Evolutionary conservation across 352 stramenopile genomes (phyloP).

Genomic region (Globisporangium lucens): DNA sequence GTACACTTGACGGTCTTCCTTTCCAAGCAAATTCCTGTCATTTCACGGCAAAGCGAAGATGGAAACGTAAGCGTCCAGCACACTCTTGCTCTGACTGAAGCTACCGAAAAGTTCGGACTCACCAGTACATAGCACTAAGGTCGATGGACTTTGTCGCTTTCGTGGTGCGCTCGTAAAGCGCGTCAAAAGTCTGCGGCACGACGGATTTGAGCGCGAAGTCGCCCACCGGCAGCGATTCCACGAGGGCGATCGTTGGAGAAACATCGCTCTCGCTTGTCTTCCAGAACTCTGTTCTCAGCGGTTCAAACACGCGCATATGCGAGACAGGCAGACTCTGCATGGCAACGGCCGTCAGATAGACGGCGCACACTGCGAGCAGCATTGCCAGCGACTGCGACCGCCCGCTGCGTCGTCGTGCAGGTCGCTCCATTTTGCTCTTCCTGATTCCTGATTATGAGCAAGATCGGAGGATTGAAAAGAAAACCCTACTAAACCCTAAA

Average conservation of each 20-base stretch:
- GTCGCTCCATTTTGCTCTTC: neutral
- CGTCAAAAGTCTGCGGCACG: slow-evolving; percentile 43
- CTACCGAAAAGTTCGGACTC: neutral
- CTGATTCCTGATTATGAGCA: neutral
- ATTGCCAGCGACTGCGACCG: too few relatives aligned
- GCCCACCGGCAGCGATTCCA: slow-evolving; percentile 69
- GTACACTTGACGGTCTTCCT: slow-evolving; percentile 51
- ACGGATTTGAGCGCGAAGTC: slow-evolving; percentile 43
- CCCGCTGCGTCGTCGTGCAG: neutral
- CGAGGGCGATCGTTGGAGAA: slow-evolving; percentile 35
- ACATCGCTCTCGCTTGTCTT: neutral
- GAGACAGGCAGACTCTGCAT: neutral
- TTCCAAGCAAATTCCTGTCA: slow-evolving; percentile 52
- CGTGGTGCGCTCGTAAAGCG: slow-evolving; percentile 39
- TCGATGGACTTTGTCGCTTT: slow-evolving; percentile 50
- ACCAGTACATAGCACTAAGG: slow-evolving; percentile 84
- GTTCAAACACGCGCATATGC: slow-evolving; percentile 10
- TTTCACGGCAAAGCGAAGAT: neutral
- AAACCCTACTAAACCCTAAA: neutral
- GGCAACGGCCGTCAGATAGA: neutral
- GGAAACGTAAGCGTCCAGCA: neutral
- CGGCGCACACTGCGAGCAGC: neutral
- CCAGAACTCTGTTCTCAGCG: slow-evolving; percentile 3
- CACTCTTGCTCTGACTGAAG: neutral
- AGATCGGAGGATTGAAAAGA: neutral